Evolutionary conservation across 2,329 filamentous ascomycete genomes (phyloP).

Genomic region (Beauveria rudraprayagi): DNA sequence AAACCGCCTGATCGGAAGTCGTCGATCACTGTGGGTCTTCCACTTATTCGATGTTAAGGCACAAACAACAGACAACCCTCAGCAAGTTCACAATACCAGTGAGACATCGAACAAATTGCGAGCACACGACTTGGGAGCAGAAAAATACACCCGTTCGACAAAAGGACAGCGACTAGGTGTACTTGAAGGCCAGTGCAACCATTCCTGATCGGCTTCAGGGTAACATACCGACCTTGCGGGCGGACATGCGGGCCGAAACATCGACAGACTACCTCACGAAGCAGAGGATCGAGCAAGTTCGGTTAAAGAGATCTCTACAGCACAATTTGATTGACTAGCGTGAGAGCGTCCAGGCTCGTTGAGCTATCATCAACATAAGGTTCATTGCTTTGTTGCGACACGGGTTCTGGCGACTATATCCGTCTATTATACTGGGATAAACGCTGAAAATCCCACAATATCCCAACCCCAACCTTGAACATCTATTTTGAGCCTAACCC

Average conservation of each 20-base stretch:
- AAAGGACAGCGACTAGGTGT: no score
- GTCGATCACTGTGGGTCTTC: neutral
- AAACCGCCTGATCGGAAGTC: neutral
- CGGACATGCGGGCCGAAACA: no score
- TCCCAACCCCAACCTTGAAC: neutral
- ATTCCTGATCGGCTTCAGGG: no score
- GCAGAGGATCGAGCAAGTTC: no score
- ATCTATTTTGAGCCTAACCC: conserved; percentile 22
- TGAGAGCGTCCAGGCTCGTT: no score
- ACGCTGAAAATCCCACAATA: conserved; percentile 1
- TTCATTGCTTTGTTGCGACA: neutral
- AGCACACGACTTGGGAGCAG: no score
- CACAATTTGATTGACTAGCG: no score
- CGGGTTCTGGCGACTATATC: neutral
- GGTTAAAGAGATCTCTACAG: neutral
- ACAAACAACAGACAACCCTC: neutral
- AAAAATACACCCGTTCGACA: no score
- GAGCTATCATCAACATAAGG: neutral
- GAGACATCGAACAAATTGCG: no score
- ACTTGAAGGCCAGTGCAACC: no score
- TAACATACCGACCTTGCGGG: no score
- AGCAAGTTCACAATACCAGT: neutral
- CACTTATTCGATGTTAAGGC: neutral
- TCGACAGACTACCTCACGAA: no score
- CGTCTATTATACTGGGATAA: neutral